Evolutionary conservation across 257 asterid species (phyloP).

Genomic region (Galeopsis tetrahit): DNA sequence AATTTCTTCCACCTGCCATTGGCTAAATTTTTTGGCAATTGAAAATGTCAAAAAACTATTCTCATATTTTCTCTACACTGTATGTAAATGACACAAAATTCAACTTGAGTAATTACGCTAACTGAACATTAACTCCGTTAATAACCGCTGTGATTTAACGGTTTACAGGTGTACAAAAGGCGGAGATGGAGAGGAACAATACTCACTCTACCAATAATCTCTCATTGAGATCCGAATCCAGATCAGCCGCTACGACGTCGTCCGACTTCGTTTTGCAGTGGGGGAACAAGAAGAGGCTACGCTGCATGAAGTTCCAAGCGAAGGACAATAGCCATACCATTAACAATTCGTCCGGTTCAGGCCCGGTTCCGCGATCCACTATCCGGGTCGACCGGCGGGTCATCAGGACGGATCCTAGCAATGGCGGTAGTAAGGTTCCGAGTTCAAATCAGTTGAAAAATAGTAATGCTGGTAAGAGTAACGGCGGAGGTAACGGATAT

Average conservation of each 20-base stretch:
- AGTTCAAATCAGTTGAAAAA: constrained; percentile 42
- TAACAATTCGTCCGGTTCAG: constrained; percentile 49
- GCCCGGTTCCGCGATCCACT: constrained; percentile 42
- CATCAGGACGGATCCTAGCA: constrained; percentile 61
- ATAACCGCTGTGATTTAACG: constrained; percentile 33
- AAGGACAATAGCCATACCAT: constrained; percentile 47
- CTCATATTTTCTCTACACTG: background rate
- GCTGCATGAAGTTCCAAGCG: constrained; percentile 75
- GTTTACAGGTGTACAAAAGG: constrained; percentile 42
- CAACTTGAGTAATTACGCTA: constrained; percentile 10
- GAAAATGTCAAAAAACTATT: background rate
- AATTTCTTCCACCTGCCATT: constrained; percentile 29
- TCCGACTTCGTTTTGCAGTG: constrained; percentile 80
- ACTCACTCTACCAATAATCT: constrained; percentile 42
- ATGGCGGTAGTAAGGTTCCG: constrained; percentile 33
- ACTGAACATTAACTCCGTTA: constrained; percentile 38
- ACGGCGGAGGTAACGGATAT: constrained; percentile 48
- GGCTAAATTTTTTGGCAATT: constrained; percentile 18
- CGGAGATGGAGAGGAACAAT: constrained; percentile 68
- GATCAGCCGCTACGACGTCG: constrained; percentile 58
- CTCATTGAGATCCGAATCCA: constrained; percentile 58
- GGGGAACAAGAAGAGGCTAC: constrained; percentile 82
- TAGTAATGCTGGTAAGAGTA: constrained; percentile 34
- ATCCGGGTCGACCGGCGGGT: constrained; percentile 67
- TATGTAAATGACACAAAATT: constrained; percentile 10